These are phyloP conservation scores for Stylonectria norvegica DNA, from an alignment of 2,329 filamentous ascomycete genomes.

Conservation along the genomic window DNA sequence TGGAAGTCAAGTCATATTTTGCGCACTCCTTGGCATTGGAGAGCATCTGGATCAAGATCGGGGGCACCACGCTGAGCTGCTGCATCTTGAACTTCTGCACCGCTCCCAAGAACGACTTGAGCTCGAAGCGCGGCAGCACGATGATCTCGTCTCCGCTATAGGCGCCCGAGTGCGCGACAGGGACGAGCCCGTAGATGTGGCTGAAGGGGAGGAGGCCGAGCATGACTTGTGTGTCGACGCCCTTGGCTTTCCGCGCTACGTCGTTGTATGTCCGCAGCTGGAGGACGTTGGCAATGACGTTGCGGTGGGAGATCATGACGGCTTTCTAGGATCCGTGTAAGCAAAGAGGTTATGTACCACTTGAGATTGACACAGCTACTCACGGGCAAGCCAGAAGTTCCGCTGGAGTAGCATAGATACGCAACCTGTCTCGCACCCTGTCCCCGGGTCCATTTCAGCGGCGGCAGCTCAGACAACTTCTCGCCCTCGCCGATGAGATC, in stretches of 20 bases:
- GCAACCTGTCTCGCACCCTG: conserved; percentile 66
- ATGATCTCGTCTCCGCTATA: conserved; percentile 73
- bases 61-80: conserved; percentile 68
- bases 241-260: conserved; percentile 34
- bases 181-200: conserved; percentile 76
- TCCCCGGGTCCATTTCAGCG: conserved; percentile 58
- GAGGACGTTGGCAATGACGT: conserved; percentile 73
- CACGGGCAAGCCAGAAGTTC: conserved; percentile 74
- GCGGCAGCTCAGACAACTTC: conserved; percentile 50
- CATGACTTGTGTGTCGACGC: conserved; percentile 41
- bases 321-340: conserved; percentile 57
- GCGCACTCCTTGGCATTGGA: conserved; percentile 57
- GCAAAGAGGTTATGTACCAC: too few relatives aligned
- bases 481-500: conserved; percentile 62
- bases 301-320: conserved; percentile 76
- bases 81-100: conserved; percentile 69
- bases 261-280: conserved; percentile 52
- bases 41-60: conserved; percentile 71
- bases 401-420: conserved; percentile 77
- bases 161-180: conserved; percentile 61
- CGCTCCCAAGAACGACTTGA: conserved; percentile 58
- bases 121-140: conserved; percentile 72
- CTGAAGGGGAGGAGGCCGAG: conserved; percentile 75
- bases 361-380: too few relatives aligned
- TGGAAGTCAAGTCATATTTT: conserved; percentile 68